Evolutionary conservation across 2,329 filamentous ascomycete genomes (phyloP).

Genomic region (Cordyceps cateniannulata): DNA sequence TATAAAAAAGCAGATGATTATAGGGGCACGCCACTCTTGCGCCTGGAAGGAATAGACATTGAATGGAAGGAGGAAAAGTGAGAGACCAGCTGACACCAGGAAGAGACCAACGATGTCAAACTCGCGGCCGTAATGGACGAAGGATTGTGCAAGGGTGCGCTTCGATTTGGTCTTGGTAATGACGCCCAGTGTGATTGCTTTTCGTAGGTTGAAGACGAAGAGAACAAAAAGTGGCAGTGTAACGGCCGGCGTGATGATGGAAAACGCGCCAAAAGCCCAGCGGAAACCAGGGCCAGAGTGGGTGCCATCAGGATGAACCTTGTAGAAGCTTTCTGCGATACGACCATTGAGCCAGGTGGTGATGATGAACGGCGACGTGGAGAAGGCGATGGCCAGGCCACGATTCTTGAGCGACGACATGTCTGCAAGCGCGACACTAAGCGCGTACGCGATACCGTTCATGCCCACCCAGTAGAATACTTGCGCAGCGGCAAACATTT

Average conservation of each 20-base stretch:
- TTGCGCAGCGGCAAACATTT: constrained; percentile 28
- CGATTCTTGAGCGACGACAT: constrained; percentile 32
- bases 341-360: constrained; percentile 55
- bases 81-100: constrained; percentile 43
- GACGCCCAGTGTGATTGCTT: constrained; percentile 43
- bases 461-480: constrained; percentile 52
- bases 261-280: constrained; percentile 59
- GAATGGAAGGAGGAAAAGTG: constrained; percentile 53
- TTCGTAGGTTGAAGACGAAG: constrained; percentile 44
- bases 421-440: constrained; percentile 58
- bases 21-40: constrained; percentile 37
- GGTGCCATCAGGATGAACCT: neutral
- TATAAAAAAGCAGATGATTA: constrained; percentile 46
- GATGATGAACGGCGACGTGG: constrained; percentile 30
- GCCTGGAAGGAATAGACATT: constrained; percentile 37
- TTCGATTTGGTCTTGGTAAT: constrained; percentile 27
- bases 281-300: constrained; percentile 47
- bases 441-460: constrained; percentile 48
- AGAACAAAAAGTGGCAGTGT: constrained; percentile 49
- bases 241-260: constrained; percentile 53
- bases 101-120: constrained; percentile 49
- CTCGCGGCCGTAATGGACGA: constrained; percentile 43
- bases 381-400: constrained; percentile 24
- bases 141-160: constrained; percentile 26
- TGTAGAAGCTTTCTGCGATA: constrained; percentile 42